Base-by-base conservation (phyloP, 23 red algal species). In the Gracilaria gracilis region DNA sequence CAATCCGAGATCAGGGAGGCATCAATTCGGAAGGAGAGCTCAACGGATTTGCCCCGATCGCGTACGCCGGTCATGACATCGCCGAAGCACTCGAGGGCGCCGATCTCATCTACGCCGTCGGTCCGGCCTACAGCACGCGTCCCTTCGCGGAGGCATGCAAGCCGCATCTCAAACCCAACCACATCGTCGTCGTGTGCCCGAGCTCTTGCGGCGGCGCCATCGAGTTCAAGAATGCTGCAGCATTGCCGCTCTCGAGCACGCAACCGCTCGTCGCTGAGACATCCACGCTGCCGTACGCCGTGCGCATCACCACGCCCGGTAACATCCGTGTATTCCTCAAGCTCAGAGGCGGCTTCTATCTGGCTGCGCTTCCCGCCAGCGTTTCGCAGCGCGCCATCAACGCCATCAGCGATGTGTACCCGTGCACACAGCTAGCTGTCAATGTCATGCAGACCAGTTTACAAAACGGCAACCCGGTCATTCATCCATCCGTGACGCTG, bases 201-300 rank as follows among this genome's bases (percentile, higher is more conserved):
- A 50, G 72, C 72, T 77, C 72, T 15, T 77, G 72, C 20, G 72
- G 72, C 5, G 72, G 72, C 39, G 72, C 72, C 23, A 77, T 77
- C 23, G 72, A 77, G 42, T 77, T 77, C 27, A 77, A 77, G 42
- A 46, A 46, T 11, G 42, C 42, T 11, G 42, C 42, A 4, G 42
- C 42, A 11, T 11, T 46, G 42, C 42, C 42, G 42, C 42, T 46
- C 5, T 11, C 5, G 5, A 77, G 72, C 72, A 49, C 39, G 0
- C 0, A 77, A 34, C 72, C 72, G 72, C 72, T 77, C 72, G 42
- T 77, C 23, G 72, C 72, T 25, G 72, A 77, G 72, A 77, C 72
- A 27, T 77, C 72, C 23, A 77, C 72, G 1, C 42, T 77, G 39
- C 72, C 72, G 20, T 77, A 77, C 42, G 72, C 72, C 9, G 72